Conservation (phyloP, 768 basidiomycete genomes). For the Basidioascus undulatus region DNA sequence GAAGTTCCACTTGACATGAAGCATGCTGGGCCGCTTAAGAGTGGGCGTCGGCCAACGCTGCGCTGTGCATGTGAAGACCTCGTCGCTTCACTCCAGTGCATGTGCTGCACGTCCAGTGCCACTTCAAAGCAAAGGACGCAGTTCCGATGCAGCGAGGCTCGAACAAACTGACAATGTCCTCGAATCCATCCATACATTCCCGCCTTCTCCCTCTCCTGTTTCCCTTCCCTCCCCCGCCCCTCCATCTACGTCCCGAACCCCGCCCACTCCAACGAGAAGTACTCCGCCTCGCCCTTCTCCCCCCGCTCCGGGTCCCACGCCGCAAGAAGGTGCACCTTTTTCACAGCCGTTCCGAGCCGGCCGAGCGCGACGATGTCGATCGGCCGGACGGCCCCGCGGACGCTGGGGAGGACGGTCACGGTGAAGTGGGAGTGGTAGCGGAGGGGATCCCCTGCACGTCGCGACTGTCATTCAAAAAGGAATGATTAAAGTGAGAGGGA, state of each 20-base stretch:
- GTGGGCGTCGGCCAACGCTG: no score
- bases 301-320: constrained; percentile 44
- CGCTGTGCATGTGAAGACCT: no score
- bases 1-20: no score
- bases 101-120: no score
- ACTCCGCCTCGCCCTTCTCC: constrained; percentile 35
- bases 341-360: constrained; percentile 82
- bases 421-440: constrained; percentile 94
- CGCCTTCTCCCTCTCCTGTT: no score
- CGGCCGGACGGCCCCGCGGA: constrained; percentile 33
- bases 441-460: constrained; percentile 52
- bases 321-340: constrained; percentile 81
- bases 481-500: not conserved
- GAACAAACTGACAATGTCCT: no score
- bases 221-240: no score
- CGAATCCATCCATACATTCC: no score
- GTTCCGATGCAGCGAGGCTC: no score
- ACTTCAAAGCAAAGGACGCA: no score
- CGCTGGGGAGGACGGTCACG: constrained; percentile 49
- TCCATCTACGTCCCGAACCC: constrained; percentile 46
- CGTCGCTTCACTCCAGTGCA: no score
- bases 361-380: constrained; percentile 94
- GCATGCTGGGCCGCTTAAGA: no score
- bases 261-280: constrained; percentile 72
- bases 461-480: not conserved